Evolutionary conservation across 164 flowering plant genomes (phyloP).

Genomic region (Piper longum): DNA sequence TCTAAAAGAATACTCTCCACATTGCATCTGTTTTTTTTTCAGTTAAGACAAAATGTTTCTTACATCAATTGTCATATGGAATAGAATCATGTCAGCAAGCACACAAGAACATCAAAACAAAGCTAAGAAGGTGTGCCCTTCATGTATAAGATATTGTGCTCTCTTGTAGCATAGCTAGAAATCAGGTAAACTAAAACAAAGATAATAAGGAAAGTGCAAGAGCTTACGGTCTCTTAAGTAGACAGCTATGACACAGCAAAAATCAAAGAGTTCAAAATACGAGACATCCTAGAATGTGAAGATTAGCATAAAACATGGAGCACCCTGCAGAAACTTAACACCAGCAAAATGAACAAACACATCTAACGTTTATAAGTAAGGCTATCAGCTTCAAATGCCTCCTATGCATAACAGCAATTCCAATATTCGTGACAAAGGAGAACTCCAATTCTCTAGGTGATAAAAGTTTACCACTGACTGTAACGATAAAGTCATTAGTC

Average conservation of each 20-base stretch:
- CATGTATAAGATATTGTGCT: not conserved
- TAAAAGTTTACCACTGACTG: too few relatives aligned
- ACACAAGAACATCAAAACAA: not conserved
- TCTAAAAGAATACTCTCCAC: conserved; percentile 66
- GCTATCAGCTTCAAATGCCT: not conserved
- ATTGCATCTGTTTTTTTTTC: conserved; percentile 36
- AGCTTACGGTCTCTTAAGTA: not conserved
- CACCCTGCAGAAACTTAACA: too few relatives aligned
- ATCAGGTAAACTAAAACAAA: too few relatives aligned
- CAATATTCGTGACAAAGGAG: too few relatives aligned
- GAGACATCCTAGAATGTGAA: too few relatives aligned
- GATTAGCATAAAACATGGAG: not conserved
- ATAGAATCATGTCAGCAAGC: not conserved
- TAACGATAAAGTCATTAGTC: too few relatives aligned
- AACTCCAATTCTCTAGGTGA: too few relatives aligned
- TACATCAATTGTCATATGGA: not conserved
- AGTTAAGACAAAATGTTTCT: too few relatives aligned
- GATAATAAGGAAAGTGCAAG: not conserved
- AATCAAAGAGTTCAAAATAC: too few relatives aligned
- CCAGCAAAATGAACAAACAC: not conserved
- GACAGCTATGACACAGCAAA: too few relatives aligned
- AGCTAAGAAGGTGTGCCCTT: not conserved
- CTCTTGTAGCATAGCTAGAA: too few relatives aligned
- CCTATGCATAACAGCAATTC: too few relatives aligned
- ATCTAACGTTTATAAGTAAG: not conserved